Evolutionary conservation across 2,329 filamentous ascomycete genomes (phyloP), one percentile per base, ranked within the genome.

Genomic region (Cytospora mali): DNA sequence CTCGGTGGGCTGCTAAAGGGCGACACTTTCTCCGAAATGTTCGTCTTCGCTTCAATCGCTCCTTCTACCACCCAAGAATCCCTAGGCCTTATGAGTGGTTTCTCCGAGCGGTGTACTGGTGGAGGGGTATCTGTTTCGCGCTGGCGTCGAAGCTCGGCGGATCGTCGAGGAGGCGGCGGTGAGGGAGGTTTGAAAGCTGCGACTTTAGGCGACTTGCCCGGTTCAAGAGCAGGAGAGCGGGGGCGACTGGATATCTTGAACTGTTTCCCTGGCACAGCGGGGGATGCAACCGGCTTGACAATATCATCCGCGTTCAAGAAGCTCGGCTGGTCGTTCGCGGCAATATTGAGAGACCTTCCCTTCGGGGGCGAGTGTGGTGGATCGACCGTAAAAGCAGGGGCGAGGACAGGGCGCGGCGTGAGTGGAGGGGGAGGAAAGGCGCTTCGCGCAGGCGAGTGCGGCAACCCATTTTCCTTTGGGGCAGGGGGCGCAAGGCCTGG

Each of bases 1-100:
- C 87, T 88, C 0, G 93, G 92, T 21, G 93, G 93, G 39, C 92
- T 97, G 70, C 82, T 93, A 72, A 97, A 97, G 0, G 94, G 93
- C 1, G 94, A 97, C 0, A 87, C 72, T 70, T 79, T 77, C 65
- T 79, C 74, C 71, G 75, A 51, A 72, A 79, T 35, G 70, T 77
- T 69, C 50, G 67, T 75, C 70, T 67, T 73, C 65, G 68, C 62
- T 48, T 79, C 77, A 27, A 73, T 66, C 6, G 66, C 61, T 23
- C 58, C 65, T 9, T 72, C 70, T 14, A 65, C 66, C 13, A 70
- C 58, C 61, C 69, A 68, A 13, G 70, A 70, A 9, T 68, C 62
- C 18, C 71, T 70, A 11, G 70, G 68, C 6, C 72, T 71, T 25
- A 80, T 77, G 58, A 75, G 68, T 9, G 76, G 74, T 74, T 96